These are phyloP conservation scores for Suillus fuscotomentosus DNA, from an alignment of 768 basidiomycete species.

Conservation along the genomic window DNA sequence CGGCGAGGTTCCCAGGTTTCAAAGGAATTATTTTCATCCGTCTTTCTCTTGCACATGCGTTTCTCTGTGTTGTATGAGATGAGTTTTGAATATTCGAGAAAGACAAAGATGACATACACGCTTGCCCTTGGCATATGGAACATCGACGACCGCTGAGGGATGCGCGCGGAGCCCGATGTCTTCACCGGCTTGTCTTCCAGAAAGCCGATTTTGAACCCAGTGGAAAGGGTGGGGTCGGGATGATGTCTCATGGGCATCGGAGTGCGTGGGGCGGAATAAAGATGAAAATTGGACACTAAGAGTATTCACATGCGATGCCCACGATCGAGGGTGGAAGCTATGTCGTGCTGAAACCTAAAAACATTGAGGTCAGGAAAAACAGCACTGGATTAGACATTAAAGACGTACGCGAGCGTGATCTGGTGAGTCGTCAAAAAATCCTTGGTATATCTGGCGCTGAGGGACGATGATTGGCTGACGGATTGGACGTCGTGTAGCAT, in stretches of 20 bases:
- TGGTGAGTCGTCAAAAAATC: too few species aligned
- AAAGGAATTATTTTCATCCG: not conserved
- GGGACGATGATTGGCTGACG: not conserved
- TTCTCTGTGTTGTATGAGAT: not conserved
- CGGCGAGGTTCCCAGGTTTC: not conserved
- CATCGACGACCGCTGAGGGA: not conserved
- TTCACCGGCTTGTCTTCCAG: not conserved
- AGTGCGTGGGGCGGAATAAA: too few species aligned
- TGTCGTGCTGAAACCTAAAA: too few species aligned
- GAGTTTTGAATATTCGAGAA: too few species aligned
- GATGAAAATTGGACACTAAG: too few species aligned
- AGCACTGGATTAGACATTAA: too few species aligned
- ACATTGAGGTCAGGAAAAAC: too few species aligned
- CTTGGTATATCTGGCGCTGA: not conserved
- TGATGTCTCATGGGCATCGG: not conserved
- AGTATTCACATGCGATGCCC: too few species aligned
- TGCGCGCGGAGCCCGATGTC: not conserved
- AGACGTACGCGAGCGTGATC: too few species aligned
- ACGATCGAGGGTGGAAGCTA: too few species aligned
- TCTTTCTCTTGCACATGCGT: not conserved
- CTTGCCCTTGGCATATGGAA: not conserved
- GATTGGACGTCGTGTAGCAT: not conserved
- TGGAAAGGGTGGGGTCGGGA: too few species aligned
- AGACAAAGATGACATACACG: not conserved
- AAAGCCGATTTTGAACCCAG: not conserved